Conservation (phyloP, 192 early-diverging fungal species). For the Cetraspora pellucida region DNA sequence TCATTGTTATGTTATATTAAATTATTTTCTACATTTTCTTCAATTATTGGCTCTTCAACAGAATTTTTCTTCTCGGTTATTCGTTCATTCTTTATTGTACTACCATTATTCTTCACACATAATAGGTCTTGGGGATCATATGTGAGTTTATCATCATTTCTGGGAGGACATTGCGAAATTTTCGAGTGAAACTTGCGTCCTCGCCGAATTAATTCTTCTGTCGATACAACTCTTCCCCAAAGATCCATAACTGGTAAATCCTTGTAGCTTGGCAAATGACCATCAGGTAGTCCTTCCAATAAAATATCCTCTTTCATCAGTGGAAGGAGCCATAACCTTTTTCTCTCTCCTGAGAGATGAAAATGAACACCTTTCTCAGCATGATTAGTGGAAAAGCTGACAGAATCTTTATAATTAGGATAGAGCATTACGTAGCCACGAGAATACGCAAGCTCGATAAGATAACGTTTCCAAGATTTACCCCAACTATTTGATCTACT, state of each 20-base stretch:
- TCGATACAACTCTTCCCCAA: conserved; percentile 53
- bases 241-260: conserved; percentile 57
- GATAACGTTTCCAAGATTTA: conserved; percentile 64
- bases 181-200: conserved; percentile 13
- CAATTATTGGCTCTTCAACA: too few relatives aligned
- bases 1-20: too few relatives aligned
- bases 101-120: too few relatives aligned
- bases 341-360: too few relatives aligned
- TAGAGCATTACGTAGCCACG: conserved; percentile 66
- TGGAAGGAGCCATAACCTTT: conserved; percentile 52
- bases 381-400: conserved; percentile 64
- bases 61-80: too few relatives aligned
- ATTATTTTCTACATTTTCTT: too few relatives aligned
- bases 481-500: conserved; percentile 60
- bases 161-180: too few relatives aligned
- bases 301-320: conserved; percentile 56
- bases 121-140: too few relatives aligned
- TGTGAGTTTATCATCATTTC: too few relatives aligned
- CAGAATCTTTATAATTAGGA: conserved; percentile 61
- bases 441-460: conserved; percentile 64
- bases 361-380: conserved; percentile 61
- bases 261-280: conserved; percentile 48
- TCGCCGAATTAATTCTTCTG: conserved; percentile 45
- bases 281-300: conserved; percentile 52
- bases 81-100: too few relatives aligned